These are phyloP conservation scores for Amanita jacksonii DNA, from an alignment of 768 basidiomycete species.

Conservation along the genomic window DNA sequence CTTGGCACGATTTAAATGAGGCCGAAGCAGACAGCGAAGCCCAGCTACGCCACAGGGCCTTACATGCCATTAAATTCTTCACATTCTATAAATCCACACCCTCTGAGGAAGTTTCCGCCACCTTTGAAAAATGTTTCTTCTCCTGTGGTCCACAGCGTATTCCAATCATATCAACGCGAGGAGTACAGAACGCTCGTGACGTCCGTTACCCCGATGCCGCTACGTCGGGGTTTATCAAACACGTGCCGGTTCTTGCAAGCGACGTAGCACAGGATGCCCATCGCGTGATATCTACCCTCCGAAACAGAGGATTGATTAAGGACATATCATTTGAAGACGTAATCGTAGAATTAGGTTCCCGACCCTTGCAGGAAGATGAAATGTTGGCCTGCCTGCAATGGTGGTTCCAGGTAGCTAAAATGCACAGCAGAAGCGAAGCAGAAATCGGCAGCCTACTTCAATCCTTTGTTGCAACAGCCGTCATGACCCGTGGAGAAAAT, in stretches of 20 bases:
- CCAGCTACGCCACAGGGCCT: constrained; percentile 48
- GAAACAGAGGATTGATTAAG: constrained; percentile 55
- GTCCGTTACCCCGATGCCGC: constrained; percentile 68
- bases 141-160: constrained; percentile 44
- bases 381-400: constrained; percentile 80
- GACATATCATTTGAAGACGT: constrained; percentile 79
- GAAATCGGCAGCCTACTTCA: constrained; percentile 37
- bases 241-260: constrained; percentile 65
- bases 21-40: constrained; percentile 27
- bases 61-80: constrained; percentile 86
- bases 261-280: constrained; percentile 45
- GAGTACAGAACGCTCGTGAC: constrained; percentile 53
- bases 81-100: constrained; percentile 86
- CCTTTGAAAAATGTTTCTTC: constrained; percentile 77
- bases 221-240: constrained; percentile 67
- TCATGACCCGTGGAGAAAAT: constrained; percentile 37
- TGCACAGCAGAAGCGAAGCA: constrained; percentile 22
- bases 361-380: constrained; percentile 64
- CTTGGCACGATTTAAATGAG: constrained; percentile 46
- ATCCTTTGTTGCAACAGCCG: constrained; percentile 62
- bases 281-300: constrained; percentile 52
- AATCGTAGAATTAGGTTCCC: constrained; percentile 57
- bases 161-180: constrained; percentile 66
- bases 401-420: constrained; percentile 51
- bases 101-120: constrained; percentile 60